These are phyloP conservation scores for Skeletonema tropicum DNA, from an alignment of 108 stramenopile species.

Conservation along the genomic window DNA sequence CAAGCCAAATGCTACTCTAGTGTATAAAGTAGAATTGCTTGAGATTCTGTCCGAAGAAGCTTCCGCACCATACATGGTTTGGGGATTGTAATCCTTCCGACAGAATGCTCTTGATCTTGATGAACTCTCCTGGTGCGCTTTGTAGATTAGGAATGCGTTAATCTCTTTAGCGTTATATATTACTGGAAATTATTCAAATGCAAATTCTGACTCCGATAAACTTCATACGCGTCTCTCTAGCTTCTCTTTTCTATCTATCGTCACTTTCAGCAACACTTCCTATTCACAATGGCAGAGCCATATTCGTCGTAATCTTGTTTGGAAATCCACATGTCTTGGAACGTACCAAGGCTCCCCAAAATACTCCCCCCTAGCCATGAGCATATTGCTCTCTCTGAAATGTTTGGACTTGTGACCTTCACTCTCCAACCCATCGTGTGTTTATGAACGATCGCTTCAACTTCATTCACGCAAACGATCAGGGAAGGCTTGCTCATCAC, in stretches of 20 bases:
- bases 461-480: constrained; percentile 80
- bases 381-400: constrained; percentile 72
- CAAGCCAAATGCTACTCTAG: constrained; percentile 36
- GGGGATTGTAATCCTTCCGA: constrained; percentile 22
- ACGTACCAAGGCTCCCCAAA: constrained; percentile 94
- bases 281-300: constrained; percentile 91
- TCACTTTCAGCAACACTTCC: constrained; percentile 98
- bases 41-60: constrained; percentile 28
- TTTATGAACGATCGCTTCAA: constrained; percentile 83
- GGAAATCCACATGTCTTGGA: constrained; percentile 98
- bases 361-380: constrained; percentile 97
- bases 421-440: constrained; percentile 91
- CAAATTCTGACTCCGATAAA: neutral
- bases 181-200: neutral
- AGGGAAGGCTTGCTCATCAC: constrained; percentile 71
- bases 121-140: too few relatives aligned
- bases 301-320: constrained; percentile 95
- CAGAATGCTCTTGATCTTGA: too few relatives aligned
- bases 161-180: neutral
- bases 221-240: constrained; percentile 28
- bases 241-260: too few relatives aligned
- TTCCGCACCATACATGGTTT: constrained; percentile 32
- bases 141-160: neutral
- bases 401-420: constrained; percentile 75
- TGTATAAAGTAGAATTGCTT: constrained; percentile 40